These are phyloP conservation scores for Euphorbia pulcherrima DNA, from an alignment of 345 rosid species.

Conservation along the genomic window DNA sequence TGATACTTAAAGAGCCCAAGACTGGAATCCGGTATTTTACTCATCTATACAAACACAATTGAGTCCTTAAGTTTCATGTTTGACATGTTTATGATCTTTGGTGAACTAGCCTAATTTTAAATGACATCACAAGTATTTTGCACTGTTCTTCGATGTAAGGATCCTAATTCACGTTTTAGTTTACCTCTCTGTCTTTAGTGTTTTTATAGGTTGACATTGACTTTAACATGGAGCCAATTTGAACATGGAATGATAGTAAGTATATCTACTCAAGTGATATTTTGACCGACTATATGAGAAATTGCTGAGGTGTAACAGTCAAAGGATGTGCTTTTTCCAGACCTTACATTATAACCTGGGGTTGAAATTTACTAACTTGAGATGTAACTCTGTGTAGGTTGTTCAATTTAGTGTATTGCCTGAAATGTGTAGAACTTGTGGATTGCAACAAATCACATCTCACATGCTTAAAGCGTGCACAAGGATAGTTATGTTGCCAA, in stretches of 20 bases:
- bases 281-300: slow-evolving; percentile 92
- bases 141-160: neutral
- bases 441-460: slow-evolving; percentile 97
- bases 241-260: slow-evolving; percentile 79
- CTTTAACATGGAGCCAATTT: slow-evolving; percentile 89
- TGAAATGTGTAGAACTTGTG: slow-evolving; percentile 84
- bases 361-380: slow-evolving; percentile 11
- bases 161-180: neutral
- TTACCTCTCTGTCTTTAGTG: too few relatives aligned
- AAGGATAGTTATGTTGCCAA: slow-evolving; percentile 94
- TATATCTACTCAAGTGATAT: slow-evolving; percentile 72
- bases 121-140: neutral
- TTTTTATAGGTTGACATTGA: slow-evolving; percentile 84
- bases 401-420: slow-evolving; percentile 93
- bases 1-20: too few relatives aligned
- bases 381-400: slow-evolving; percentile 41
- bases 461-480: slow-evolving; percentile 96
- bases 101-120: neutral
- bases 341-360: slow-evolving; percentile 8
- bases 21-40: too few relatives aligned
- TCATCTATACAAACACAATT: too few relatives aligned
- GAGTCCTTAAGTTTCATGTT: too few relatives aligned
- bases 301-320: slow-evolving; percentile 66
- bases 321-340: slow-evolving; percentile 1
- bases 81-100: neutral